Evolutionary conservation across 1,284 basidiomycete species (phyloP).

Genomic region (Ustilago esculenta): DNA sequence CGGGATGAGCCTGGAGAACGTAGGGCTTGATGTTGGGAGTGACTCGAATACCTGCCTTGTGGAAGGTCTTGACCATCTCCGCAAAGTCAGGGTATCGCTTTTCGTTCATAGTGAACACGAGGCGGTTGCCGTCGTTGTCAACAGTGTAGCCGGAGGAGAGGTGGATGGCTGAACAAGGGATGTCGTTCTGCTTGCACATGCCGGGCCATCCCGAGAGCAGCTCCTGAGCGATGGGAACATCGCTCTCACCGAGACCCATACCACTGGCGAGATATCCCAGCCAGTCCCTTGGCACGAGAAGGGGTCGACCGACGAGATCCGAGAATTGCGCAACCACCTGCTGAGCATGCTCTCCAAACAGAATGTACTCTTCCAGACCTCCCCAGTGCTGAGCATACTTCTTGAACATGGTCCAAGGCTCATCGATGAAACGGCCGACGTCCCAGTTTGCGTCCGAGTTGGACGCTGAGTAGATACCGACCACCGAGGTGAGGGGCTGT

Average conservation of each 20-base stretch:
- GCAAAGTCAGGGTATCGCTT: slow-evolving; percentile 69
- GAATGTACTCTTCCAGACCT: slow-evolving; percentile 68
- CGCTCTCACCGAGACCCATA: slow-evolving; percentile 68
- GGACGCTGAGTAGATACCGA: slow-evolving; percentile 68
- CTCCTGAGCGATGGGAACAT: slow-evolving; percentile 68
- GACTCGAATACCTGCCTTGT: slow-evolving; percentile 68
- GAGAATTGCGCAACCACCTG: slow-evolving; percentile 63
- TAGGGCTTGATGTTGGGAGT: slow-evolving; percentile 69
- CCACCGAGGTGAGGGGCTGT: slow-evolving; percentile 57
- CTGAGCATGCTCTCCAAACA: slow-evolving; percentile 66
- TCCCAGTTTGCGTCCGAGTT: slow-evolving; percentile 69
- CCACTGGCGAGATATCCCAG: slow-evolving; percentile 68
- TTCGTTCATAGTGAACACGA: slow-evolving; percentile 69
- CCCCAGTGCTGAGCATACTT: slow-evolving; percentile 68
- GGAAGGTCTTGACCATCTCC: slow-evolving; percentile 67
- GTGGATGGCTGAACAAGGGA: slow-evolving; percentile 66
- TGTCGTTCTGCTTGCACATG: slow-evolving; percentile 68
- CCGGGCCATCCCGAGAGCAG: slow-evolving; percentile 68
- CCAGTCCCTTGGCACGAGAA: slow-evolving; percentile 68
- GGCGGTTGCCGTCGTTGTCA: slow-evolving; percentile 67
- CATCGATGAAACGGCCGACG: slow-evolving; percentile 67
- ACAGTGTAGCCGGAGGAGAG: slow-evolving; percentile 69
- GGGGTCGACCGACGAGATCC: slow-evolving; percentile 67
- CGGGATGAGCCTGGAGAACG: slow-evolving; percentile 61
- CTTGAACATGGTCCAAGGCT: slow-evolving; percentile 69